Conservation (phyloP, 177 flowering plant species). For the Vitis hybrid region DNA sequence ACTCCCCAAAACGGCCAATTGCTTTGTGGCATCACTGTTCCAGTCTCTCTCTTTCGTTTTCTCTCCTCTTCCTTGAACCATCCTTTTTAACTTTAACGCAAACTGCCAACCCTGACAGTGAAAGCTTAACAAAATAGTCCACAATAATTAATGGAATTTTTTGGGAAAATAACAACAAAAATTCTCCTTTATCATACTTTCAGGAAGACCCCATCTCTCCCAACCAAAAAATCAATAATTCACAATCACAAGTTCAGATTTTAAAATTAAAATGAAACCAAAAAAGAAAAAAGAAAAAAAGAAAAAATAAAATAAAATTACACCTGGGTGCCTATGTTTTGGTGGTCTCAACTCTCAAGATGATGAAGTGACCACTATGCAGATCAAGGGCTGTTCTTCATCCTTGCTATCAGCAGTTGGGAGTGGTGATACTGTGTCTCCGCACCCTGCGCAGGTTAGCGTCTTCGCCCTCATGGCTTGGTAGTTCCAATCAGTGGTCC, state of each 20-base stretch:
- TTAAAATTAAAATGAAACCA: too few species aligned
- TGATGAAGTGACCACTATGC: constrained; percentile 33
- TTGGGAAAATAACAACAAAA: constrained; percentile 14
- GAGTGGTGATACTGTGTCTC: constrained; percentile 5
- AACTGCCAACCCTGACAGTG: neutral
- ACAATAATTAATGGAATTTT: too few species aligned
- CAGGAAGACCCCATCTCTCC: constrained; percentile 8
- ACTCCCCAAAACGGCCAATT: neutral
- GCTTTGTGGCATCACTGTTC: neutral
- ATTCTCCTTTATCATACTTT: constrained; percentile 13
- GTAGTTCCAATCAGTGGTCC: constrained; percentile 76
- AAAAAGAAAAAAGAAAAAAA: constrained; percentile 5
- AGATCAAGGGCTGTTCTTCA: constrained; percentile 41
- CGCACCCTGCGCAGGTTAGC: constrained; percentile 49
- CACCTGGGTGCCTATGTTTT: neutral
- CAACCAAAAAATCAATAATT: constrained; percentile 19
- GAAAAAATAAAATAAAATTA: constrained; percentile 1
- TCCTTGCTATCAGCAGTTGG: neutral
- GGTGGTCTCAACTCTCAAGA: constrained; percentile 4
- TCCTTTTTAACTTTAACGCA: too few species aligned
- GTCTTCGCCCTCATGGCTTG: constrained; percentile 56
- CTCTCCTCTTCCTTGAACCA: neutral
- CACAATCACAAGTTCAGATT: constrained; percentile 19
- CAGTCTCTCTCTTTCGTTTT: neutral
- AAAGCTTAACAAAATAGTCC: neutral